These are phyloP conservation scores for Nakazawaea ambrosiae DNA, from an alignment of 805 yeast species.

Conservation along the genomic window DNA sequence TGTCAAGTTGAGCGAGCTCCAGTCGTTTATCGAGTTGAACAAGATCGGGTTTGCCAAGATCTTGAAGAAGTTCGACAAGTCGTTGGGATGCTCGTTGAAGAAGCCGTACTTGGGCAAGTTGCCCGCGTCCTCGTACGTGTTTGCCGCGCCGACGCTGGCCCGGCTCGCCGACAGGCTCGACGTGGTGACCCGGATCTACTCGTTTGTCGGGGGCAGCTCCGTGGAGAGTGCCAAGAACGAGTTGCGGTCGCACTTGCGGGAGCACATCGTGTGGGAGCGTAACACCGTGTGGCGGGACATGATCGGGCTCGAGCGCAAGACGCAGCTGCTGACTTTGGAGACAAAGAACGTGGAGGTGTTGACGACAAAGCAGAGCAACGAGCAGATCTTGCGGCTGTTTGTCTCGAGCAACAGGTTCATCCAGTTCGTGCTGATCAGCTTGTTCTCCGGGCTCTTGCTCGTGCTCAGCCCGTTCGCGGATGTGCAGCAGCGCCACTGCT, in stretches of 20 bases:
- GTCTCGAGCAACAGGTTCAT: constrained; percentile 30
- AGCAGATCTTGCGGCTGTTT: constrained; percentile 13
- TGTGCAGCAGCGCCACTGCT: constrained; percentile 65
- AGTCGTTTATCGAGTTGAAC: constrained; percentile 78
- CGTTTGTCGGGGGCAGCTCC: constrained; percentile 31
- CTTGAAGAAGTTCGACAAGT: constrained; percentile 86
- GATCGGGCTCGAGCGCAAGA: constrained; percentile 82
- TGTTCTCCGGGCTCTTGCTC: constrained; percentile 42
- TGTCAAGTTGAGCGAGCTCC: constrained; percentile 73
- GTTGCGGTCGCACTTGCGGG: constrained; percentile 57
- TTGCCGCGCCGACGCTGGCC: constrained; percentile 39
- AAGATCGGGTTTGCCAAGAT: constrained; percentile 86
- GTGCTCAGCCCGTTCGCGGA: constrained; percentile 53
- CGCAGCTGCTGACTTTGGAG: constrained; percentile 36
- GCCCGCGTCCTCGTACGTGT: constrained; percentile 46
- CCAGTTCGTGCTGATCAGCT: constrained; percentile 39
- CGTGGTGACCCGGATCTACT: constrained; percentile 30
- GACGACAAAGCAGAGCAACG: constrained; percentile 15
- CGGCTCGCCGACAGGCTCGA: constrained; percentile 47
- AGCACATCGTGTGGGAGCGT: constrained; percentile 95
- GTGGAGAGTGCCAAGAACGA: constrained; percentile 36
- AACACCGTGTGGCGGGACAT: constrained; percentile 97
- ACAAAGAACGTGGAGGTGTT: constrained; percentile 16
- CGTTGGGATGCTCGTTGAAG: constrained; percentile 55
- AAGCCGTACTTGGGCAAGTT: constrained; percentile 47